Conservation (phyloP, 2,329 filamentous ascomycete species). For the Fusarium papillatum region DNA sequence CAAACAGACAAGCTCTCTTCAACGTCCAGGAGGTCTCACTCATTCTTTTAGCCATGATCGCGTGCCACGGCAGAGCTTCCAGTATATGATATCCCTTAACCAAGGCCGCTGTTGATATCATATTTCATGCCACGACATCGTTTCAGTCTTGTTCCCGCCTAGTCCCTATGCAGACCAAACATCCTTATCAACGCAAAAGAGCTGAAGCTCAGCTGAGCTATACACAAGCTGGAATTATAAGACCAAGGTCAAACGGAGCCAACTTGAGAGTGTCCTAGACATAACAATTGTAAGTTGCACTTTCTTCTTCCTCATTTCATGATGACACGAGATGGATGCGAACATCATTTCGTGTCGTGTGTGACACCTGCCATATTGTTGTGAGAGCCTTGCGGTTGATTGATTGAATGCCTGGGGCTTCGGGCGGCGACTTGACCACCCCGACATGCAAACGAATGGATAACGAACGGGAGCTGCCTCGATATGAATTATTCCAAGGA, state of each 20-base stretch:
- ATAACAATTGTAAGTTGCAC: neutral
- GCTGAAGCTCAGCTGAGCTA: neutral
- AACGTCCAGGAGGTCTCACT: neutral
- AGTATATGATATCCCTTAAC: neutral
- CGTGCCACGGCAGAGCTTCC: neutral
- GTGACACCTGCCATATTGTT: constrained; percentile 9
- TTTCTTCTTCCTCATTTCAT: neutral
- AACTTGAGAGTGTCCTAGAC: neutral
- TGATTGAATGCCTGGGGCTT: constrained; percentile 6
- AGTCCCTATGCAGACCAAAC: neutral
- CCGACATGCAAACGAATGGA: neutral
- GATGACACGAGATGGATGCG: neutral
- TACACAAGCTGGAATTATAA: neutral
- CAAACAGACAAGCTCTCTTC: neutral
- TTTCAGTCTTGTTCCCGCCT: neutral
- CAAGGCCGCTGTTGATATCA: neutral
- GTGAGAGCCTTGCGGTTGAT: neutral
- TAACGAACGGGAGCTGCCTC: constrained; percentile 1
- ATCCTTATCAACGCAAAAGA: neutral
- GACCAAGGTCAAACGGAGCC: neutral
- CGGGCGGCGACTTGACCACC: constrained; percentile 8
- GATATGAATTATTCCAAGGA: neutral
- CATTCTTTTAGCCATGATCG: neutral
- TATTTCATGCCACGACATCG: neutral
- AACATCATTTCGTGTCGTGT: neutral